These are phyloP conservation scores for Besnoitia besnoiti DNA, from an alignment of 169 alveolate genomes.

Conservation along the genomic window DNA sequence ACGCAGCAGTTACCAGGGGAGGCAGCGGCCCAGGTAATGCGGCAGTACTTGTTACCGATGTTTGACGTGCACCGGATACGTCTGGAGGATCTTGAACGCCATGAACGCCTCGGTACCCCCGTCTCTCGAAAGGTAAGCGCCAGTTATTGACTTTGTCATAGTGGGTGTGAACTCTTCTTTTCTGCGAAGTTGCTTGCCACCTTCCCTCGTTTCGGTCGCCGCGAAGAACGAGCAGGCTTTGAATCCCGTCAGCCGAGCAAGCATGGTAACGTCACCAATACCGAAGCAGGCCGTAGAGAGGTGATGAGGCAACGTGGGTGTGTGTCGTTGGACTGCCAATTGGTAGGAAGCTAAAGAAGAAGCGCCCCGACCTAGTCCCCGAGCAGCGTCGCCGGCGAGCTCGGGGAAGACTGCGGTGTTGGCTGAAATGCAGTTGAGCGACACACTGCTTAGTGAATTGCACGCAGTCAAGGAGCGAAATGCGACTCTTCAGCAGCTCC, in stretches of 20 bases:
- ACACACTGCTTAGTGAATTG: neutral
- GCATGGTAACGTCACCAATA: no score
- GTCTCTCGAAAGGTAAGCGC: neutral
- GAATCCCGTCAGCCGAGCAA: no score
- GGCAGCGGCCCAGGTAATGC: constrained; percentile 43
- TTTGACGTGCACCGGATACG: constrained; percentile 29
- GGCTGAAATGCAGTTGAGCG: constrained; percentile 46
- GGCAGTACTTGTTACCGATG: constrained; percentile 49
- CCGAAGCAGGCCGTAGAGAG: no score
- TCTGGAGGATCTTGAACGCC: constrained; percentile 15
- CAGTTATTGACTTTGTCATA: no score
- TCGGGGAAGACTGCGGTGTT: neutral
- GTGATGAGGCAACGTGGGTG: no score
- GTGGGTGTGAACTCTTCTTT: no score
- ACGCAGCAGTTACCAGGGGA: constrained; percentile 28
- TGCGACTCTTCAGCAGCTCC: neutral
- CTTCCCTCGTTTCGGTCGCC: no score
- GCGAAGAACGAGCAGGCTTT: no score
- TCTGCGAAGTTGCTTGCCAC: no score
- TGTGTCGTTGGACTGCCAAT: neutral
- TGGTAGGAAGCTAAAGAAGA: neutral
- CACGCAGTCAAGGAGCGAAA: neutral
- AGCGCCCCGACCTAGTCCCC: neutral
- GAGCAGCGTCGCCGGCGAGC: constrained; percentile 7
- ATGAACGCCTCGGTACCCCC: neutral